These are phyloP conservation scores for Rhodotorula sphaerocarpa DNA, from an alignment of 768 basidiomycete genomes.

Conservation along the genomic window DNA sequence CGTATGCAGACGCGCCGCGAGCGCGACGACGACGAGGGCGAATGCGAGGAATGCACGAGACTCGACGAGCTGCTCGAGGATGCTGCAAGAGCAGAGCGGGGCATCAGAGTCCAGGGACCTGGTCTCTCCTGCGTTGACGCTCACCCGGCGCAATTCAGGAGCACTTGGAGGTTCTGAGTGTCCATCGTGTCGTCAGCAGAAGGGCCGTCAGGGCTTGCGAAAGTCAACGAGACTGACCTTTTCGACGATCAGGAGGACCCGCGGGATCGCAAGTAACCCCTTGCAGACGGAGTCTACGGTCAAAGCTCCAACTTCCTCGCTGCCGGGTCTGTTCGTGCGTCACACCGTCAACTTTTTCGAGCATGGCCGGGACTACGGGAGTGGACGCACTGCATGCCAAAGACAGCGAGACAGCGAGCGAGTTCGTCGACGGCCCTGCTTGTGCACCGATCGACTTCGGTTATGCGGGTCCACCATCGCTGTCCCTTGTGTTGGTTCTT, in stretches of 20 bases:
- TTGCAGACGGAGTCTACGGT: not conserved
- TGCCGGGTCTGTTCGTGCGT: slow-evolving; percentile 2
- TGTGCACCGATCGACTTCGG: slow-evolving; percentile 13
- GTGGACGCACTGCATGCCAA: slow-evolving; percentile 15
- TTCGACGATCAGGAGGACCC: slow-evolving; percentile 15
- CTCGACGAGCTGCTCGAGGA: slow-evolving; percentile 34
- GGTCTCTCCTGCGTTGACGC: not conserved
- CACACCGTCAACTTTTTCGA: too few species aligned
- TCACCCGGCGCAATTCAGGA: slow-evolving; percentile 23
- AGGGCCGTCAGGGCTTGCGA: not conserved
- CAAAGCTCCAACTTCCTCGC: slow-evolving; percentile 11
- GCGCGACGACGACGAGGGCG: slow-evolving; percentile 25
- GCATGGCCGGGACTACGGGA: too few species aligned
- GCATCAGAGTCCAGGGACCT: not conserved
- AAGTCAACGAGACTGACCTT: slow-evolving; percentile 5
- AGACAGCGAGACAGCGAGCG: not conserved
- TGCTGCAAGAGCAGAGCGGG: not conserved
- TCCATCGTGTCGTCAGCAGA: too few species aligned
- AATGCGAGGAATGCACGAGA: slow-evolving; percentile 32
- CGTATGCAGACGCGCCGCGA: slow-evolving; percentile 19
- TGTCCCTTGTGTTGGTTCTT: slow-evolving; percentile 33
- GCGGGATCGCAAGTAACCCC: slow-evolving; percentile 10
- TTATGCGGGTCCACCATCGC: slow-evolving; percentile 28
- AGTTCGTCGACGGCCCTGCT: slow-evolving; percentile 10
- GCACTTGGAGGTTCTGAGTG: slow-evolving; percentile 9